Evolutionary conservation across 371 early-diverging fungal species (phyloP).

Genomic region (Lichtheimia hyalospora): DNA sequence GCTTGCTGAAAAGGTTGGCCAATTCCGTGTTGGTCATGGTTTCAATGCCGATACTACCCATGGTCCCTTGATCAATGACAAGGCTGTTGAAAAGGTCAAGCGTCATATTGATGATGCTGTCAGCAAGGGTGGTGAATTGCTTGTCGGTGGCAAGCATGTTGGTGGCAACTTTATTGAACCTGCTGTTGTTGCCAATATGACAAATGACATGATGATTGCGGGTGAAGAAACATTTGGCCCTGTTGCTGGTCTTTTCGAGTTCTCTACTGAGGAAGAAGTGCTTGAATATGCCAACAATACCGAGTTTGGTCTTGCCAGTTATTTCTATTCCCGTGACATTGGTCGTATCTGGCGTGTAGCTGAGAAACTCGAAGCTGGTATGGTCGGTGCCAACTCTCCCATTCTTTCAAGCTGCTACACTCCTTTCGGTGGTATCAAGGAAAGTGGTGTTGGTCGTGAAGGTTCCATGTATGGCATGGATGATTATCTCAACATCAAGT

Average conservation of each 20-base stretch:
- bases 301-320: slow-evolving; percentile 79
- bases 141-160: slow-evolving; percentile 56
- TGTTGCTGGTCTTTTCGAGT: slow-evolving; percentile 69
- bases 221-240: slow-evolving; percentile 84
- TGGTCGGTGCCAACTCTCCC: slow-evolving; percentile 90
- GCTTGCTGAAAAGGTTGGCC: slow-evolving; percentile 52
- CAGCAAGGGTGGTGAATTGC: slow-evolving; percentile 62
- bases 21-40: slow-evolving; percentile 78
- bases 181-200: slow-evolving; percentile 67
- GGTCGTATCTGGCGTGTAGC: slow-evolving; percentile 79
- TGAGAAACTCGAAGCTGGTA: slow-evolving; percentile 81
- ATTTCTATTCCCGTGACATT: slow-evolving; percentile 79
- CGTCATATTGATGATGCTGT: slow-evolving; percentile 74
- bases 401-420: slow-evolving; percentile 61
- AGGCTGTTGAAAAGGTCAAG: slow-evolving; percentile 70
- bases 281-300: slow-evolving; percentile 73
- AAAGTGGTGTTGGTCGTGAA: slow-evolving; percentile 81
- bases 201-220: slow-evolving; percentile 58
- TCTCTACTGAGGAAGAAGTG: slow-evolving; percentile 72
- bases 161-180: slow-evolving; percentile 74
- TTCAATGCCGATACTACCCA: slow-evolving; percentile 61
- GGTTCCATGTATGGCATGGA: slow-evolving; percentile 70
- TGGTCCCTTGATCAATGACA: slow-evolving; percentile 80
- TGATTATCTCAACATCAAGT: slow-evolving; percentile 66
- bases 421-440: slow-evolving; percentile 87